These are phyloP conservation scores for Puccinia novopanici DNA, from an alignment of 1,284 basidiomycete species.

Conservation along the genomic window DNA sequence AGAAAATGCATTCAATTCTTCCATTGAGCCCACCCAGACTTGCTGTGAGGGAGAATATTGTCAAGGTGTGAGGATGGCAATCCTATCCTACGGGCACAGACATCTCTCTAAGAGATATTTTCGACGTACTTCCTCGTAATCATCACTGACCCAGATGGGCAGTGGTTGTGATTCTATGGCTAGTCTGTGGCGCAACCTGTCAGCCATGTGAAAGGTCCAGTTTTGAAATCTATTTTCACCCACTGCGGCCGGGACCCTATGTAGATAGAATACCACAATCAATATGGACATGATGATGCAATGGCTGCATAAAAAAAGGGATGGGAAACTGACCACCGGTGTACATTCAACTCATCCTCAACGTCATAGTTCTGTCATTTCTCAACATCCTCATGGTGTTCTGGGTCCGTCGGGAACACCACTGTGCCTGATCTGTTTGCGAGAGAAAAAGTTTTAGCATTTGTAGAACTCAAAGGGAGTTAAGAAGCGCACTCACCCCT, in stretches of 20 bases:
- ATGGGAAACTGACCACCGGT: constrained; percentile 70
- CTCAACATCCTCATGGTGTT: too few species aligned
- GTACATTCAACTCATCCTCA: too few species aligned
- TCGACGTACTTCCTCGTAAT: constrained; percentile 75
- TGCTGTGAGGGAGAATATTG: constrained; percentile 63
- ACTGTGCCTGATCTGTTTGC: constrained; percentile 77
- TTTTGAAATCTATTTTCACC: constrained; percentile 93
- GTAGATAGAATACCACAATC: neutral
- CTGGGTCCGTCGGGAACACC: too few species aligned
- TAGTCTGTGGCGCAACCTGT: too few species aligned
- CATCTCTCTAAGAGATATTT: neutral
- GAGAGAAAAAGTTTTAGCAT: neutral
- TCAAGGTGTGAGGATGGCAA: too few species aligned
- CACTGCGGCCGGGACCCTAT: constrained; percentile 83
- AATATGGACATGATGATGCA: neutral
- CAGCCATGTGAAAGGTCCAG: too few species aligned
- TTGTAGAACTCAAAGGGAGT: neutral
- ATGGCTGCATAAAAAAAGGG: constrained; percentile 24
- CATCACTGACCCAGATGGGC: constrained; percentile 93
- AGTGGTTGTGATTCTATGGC: too few species aligned
- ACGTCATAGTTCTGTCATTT: too few species aligned
- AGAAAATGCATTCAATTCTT: constrained; percentile 82
- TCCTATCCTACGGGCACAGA: too few species aligned
- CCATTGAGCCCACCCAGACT: constrained; percentile 82
- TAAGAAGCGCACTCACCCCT: constrained; percentile 68